Evolutionary conservation across 371 early-diverging fungal genomes (phyloP).

Genomic region (Saksenaea oblongispora): DNA sequence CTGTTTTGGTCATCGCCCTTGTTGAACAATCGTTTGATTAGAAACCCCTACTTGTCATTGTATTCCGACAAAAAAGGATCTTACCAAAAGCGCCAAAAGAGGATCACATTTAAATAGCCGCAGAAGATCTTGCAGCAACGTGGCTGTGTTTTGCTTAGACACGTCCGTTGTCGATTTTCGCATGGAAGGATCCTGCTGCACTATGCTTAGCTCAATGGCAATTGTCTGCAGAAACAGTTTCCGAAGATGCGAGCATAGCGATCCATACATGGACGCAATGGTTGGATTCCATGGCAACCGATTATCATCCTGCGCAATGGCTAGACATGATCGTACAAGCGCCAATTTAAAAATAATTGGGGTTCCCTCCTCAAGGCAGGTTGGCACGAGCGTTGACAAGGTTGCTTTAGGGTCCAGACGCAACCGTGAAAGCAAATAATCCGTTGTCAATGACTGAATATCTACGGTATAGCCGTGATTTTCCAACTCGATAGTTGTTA

Average conservation of each 20-base stretch:
- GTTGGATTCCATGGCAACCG: slow-evolving; percentile 71
- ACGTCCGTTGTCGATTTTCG: slow-evolving; percentile 9
- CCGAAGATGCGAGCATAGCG: slow-evolving; percentile 66
- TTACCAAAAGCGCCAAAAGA: slow-evolving; percentile 24
- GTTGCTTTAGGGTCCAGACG: slow-evolving; percentile 65
- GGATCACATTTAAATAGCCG: slow-evolving; percentile 31
- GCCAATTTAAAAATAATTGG: slow-evolving; percentile 70
- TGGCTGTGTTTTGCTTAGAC: slow-evolving; percentile 12
- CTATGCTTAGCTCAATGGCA: slow-evolving; percentile 9
- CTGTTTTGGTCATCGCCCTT: slow-evolving; percentile 19
- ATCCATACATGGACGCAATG: slow-evolving; percentile 61
- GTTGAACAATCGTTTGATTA: background rate
- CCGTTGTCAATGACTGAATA: slow-evolving; percentile 52
- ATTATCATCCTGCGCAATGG: slow-evolving; percentile 68
- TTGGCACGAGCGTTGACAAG: slow-evolving; percentile 61
- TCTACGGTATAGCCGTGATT: slow-evolving; percentile 9
- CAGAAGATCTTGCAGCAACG: slow-evolving; percentile 23
- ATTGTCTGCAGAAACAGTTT: slow-evolving; percentile 52
- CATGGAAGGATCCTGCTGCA: background rate
- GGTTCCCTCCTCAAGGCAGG: slow-evolving; percentile 58
- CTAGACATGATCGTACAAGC: slow-evolving; percentile 67
- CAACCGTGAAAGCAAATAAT: slow-evolving; percentile 69
- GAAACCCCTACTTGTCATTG: background rate
- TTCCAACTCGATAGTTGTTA: background rate
- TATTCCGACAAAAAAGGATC: background rate